Evolutionary conservation across 768 basidiomycete genomes (phyloP).

Genomic region (Pisolithus sp.): DNA sequence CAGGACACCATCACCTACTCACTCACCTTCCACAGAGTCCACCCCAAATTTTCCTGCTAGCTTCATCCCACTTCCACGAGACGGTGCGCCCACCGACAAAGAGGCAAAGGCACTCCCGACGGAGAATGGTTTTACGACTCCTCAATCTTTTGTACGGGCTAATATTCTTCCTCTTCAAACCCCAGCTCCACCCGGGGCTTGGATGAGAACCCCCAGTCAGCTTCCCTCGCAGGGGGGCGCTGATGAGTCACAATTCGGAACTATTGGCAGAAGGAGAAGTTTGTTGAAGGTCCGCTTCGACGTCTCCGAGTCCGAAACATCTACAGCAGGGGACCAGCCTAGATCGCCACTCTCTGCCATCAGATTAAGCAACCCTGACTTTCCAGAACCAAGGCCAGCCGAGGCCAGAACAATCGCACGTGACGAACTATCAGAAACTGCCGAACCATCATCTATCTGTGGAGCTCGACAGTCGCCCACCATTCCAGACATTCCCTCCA

Average conservation of each 20-base stretch:
- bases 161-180: conserved; percentile 45
- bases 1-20: conserved; percentile 13
- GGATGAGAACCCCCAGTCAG: conserved; percentile 51
- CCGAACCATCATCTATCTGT: neutral
- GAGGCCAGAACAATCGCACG: conserved; percentile 8
- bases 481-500: conserved; percentile 19
- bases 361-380: conserved; percentile 17
- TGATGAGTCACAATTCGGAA: conserved; percentile 25
- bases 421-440: conserved; percentile 3
- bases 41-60: conserved; percentile 18
- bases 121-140: conserved; percentile 33
- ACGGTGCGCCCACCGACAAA: conserved; percentile 8
- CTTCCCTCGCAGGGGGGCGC: conserved; percentile 12
- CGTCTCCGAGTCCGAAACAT: conserved; percentile 31
- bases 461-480: conserved; percentile 6
- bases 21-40: conserved; percentile 14
- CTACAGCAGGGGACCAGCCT: conserved; percentile 18
- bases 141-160: conserved; percentile 46
- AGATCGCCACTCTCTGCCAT: conserved; percentile 24
- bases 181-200: conserved; percentile 65
- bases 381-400: conserved; percentile 5
- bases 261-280: conserved; percentile 42
- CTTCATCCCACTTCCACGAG: conserved; percentile 20
- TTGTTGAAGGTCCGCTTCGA: conserved; percentile 72
- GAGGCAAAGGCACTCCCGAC: conserved; percentile 12